phyloP scores from a whole-genome alignment of 306 rosid genomes.

The Medicago ruthenica region DNA sequence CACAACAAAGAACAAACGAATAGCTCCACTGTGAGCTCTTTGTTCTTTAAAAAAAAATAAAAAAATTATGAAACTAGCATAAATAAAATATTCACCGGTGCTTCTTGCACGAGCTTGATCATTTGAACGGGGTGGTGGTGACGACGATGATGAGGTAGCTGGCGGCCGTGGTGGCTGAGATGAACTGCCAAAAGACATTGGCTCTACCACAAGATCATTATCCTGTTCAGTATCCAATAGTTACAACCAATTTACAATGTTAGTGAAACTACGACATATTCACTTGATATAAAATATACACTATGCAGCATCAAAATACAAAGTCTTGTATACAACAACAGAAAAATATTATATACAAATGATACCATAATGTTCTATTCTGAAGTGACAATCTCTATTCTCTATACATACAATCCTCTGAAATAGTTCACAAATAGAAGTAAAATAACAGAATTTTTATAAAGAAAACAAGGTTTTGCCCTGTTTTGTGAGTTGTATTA shows the following conservation, averaged over 20 bases:
- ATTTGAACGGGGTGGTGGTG: conserved; percentile 55
- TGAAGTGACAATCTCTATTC: background rate
- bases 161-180: conserved; percentile 73
- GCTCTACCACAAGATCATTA: conserved; percentile 80
- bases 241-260: conserved; percentile 21
- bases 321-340: background rate
- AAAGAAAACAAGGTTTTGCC: background rate
- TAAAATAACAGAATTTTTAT: background rate
- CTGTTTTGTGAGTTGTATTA: background rate
- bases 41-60: no score
- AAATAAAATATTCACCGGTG: conserved; percentile 55
- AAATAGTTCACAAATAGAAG: background rate
- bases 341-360: background rate
- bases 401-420: background rate
- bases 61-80: conserved; percentile 6
- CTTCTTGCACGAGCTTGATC: conserved; percentile 61
- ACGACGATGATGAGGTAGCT: conserved; percentile 48
- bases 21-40: no score
- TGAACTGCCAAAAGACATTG: conserved; percentile 67
- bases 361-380: background rate
- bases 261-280: conserved; percentile 8
- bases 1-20: background rate
- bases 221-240: conserved; percentile 61
- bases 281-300: conserved; percentile 3
- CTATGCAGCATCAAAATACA: conserved; percentile 18